Base-by-base conservation (phyloP, 2,329 filamentous ascomycete genomes). In the Epichloe brachyelytri region DNA sequence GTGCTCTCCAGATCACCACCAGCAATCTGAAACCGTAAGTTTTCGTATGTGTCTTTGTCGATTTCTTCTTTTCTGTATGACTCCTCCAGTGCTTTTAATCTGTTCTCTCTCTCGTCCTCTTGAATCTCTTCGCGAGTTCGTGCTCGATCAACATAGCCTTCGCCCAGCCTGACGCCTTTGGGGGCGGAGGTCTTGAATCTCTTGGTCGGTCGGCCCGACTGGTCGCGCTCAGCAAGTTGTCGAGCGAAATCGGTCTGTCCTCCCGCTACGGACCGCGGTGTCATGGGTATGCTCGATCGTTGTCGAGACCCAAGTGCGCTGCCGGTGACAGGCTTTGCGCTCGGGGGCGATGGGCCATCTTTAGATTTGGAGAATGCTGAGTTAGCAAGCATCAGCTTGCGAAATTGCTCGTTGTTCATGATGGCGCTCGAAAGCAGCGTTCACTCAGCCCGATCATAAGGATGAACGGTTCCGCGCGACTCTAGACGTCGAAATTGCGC, bases 341-440 rank as follows among this genome's bases (percentile, higher is more conserved):
- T 53, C 58, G 57, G 56, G 49, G 58, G 61, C 14, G 77, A 72
- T 46, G 71, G 63, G 55, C 71, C 75, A 73, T 77, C 66, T 63
- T 67, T 68, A 54, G 65, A 52, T 58, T 67, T 53, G 55, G 64
- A 59, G 33, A 67, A 55, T 53, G 72, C 62, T 6, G 73, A 62
- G 53, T 73, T 74, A 40, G 67, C 66, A 44, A 82, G 73, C 20
- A 95, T 68, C 6, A 97, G 77, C 56, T 85, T 85, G 50, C 93
- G 85, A 62, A 98, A 98, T 61, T 96, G 88, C 43, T 89, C 81
- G 74, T 97, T 97, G 66, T 97, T 95, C 93, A 98, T 97, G 38
- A 43, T 55, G 50, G 46, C 50, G 48, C 41, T 30, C 14, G 49
- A 44, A 15, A 40, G 36, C 19, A 17, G 36, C 10, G 15, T 34